Evolutionary conservation across 2,329 filamentous ascomycete species (phyloP).

Genomic region (Alternaria gansuensis): DNA sequence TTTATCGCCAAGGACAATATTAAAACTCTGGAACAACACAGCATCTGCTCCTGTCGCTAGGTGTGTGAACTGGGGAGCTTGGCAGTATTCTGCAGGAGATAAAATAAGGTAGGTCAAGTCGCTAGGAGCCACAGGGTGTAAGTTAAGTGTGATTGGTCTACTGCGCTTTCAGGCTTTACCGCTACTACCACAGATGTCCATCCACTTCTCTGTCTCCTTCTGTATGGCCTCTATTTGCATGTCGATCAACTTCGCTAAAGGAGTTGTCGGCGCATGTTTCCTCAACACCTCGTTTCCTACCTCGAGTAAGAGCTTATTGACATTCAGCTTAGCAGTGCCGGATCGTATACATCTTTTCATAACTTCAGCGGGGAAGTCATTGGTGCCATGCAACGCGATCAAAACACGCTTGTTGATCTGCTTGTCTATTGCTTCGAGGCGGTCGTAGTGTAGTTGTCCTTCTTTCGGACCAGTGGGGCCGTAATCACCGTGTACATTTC

Average conservation of each 20-base stretch:
- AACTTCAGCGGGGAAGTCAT: conserved; percentile 62
- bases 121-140: background rate
- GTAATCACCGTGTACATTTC: conserved; percentile 79
- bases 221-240: conserved; percentile 57
- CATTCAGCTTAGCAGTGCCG: conserved; percentile 66
- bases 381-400: conserved; percentile 66
- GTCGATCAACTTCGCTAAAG: conserved; percentile 55
- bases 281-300: conserved; percentile 57
- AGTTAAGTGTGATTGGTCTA: background rate
- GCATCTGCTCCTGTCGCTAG: too few relatives aligned
- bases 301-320: conserved; percentile 64
- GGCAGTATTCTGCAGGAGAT: too few relatives aligned
- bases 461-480: conserved; percentile 63
- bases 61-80: too few relatives aligned
- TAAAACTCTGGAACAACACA: too few relatives aligned
- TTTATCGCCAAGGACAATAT: too few relatives aligned
- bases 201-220: conserved; percentile 58
- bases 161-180: conserved; percentile 51
- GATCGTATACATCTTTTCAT: conserved; percentile 62
- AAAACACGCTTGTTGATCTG: conserved; percentile 54
- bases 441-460: conserved; percentile 46
- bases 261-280: conserved; percentile 49
- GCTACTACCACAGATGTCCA: conserved; percentile 59
- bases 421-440: conserved; percentile 42
- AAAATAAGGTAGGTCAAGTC: too few relatives aligned